These are phyloP conservation scores for Diaporthe sp. DNA, from an alignment of 2,329 filamentous ascomycete genomes.

Conservation along the genomic window DNA sequence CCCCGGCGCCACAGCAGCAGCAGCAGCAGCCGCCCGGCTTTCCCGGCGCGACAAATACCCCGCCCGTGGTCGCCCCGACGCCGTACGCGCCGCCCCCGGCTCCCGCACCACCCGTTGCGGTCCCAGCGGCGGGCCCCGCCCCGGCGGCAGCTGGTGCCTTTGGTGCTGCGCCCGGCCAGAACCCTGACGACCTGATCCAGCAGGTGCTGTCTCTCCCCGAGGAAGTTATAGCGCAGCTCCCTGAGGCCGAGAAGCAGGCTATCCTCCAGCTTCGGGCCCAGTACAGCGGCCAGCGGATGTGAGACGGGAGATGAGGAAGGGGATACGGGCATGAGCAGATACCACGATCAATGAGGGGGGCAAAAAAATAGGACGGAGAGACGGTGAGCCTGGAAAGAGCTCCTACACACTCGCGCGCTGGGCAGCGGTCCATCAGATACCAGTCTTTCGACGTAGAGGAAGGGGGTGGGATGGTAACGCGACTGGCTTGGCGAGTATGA, in stretches of 20 bases:
- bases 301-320: neutral
- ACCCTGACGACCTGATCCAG: conserved; percentile 81
- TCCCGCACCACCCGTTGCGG: conserved; percentile 46
- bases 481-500: neutral
- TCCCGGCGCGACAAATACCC: conserved; percentile 60
- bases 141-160: conserved; percentile 55
- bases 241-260: conserved; percentile 81
- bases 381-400: neutral
- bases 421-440: neutral
- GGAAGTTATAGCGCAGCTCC: conserved; percentile 83
- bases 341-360: neutral
- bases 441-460: neutral
- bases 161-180: conserved; percentile 55
- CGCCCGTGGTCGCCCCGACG: conserved; percentile 58
- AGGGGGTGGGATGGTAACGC: neutral
- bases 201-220: conserved; percentile 87
- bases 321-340: neutral
- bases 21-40: conserved; percentile 52
- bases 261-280: conserved; percentile 80
- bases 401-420: neutral
- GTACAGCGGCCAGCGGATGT: conserved; percentile 32
- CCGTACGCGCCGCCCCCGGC: conserved; percentile 62
- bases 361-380: neutral
- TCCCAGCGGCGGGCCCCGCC: conserved; percentile 50
- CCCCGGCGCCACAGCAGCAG: conserved; percentile 45